Conservation (phyloP, 78 protist species). For the Cavenderia fasciculata region DNA sequence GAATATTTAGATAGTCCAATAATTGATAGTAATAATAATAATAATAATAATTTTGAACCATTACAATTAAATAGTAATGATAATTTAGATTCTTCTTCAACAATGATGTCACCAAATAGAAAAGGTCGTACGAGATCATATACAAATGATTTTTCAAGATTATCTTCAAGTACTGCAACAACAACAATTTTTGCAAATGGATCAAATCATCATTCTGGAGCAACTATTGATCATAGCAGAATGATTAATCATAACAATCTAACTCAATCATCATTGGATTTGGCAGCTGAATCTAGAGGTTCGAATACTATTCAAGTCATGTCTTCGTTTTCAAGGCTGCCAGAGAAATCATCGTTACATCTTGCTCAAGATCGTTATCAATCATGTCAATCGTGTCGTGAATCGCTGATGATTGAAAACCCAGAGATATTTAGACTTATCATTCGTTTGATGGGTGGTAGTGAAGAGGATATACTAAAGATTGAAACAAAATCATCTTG, state of each 20-base stretch:
- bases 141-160: not conserved
- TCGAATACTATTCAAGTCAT: not conserved
- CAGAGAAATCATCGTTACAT: conserved; percentile 33
- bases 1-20: no score
- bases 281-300: conserved; percentile 25
- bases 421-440: conserved; percentile 81
- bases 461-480: conserved; percentile 32
- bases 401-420: conserved; percentile 51
- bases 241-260: not conserved
- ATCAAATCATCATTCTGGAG: no score
- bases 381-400: conserved; percentile 63
- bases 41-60: not conserved
- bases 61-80: no score
- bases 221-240: not conserved
- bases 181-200: no score
- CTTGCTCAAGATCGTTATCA: conserved; percentile 55
- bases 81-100: not conserved
- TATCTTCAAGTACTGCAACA: no score
- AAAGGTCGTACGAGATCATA: not conserved
- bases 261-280: not conserved
- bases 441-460: conserved; percentile 41
- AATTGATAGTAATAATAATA: not conserved
- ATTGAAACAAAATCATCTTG: conserved; percentile 56
- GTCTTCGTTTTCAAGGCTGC: not conserved
- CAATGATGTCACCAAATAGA: not conserved